Evolutionary conservation across 495 filamentous ascomycete genomes (phyloP).

Genomic region (Penicillium verhagenii): DNA sequence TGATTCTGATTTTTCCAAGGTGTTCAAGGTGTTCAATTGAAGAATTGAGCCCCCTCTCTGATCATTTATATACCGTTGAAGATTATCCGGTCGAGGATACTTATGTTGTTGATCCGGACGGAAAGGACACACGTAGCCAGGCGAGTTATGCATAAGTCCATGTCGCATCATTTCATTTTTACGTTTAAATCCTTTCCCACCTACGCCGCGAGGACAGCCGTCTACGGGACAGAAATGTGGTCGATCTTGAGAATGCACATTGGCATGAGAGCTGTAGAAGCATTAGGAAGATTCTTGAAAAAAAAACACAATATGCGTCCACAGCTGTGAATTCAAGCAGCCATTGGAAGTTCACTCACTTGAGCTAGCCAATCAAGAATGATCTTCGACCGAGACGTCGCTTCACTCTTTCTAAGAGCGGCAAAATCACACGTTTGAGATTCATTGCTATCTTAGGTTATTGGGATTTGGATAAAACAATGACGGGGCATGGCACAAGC

Average conservation of each 20-base stretch:
- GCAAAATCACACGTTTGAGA: not conserved
- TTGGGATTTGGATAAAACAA: not conserved
- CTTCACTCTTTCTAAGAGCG: not conserved
- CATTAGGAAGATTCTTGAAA: too few relatives aligned
- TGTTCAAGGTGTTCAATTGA: not conserved
- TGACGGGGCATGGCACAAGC: not conserved
- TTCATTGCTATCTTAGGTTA: not conserved
- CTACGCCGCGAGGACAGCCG: slow-evolving; percentile 73
- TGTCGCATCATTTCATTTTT: slow-evolving; percentile 99
- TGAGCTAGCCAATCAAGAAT: not conserved
- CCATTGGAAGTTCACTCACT: too few relatives aligned
- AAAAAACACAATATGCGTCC: too few relatives aligned
- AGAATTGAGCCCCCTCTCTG: too few relatives aligned
- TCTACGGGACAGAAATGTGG: slow-evolving; percentile 89
- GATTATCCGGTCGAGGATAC: slow-evolving; percentile 94
- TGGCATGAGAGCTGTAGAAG: slow-evolving; percentile 91
- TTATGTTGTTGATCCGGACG: slow-evolving; percentile 94
- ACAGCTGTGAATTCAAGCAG: too few relatives aligned
- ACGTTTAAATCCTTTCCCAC: slow-evolving; percentile 94
- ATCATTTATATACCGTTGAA: slow-evolving; percentile 97
- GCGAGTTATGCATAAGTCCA: slow-evolving; percentile 90
- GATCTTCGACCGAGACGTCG: not conserved
- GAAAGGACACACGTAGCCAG: slow-evolving; percentile 96
- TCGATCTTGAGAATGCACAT: slow-evolving; percentile 87
- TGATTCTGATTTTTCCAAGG: too few relatives aligned